Percentiles rank a stretch among this genome's conserved stretches.
Conservation (phyloP, 139 green algal species). For the Pleodorina starrii region DNA sequence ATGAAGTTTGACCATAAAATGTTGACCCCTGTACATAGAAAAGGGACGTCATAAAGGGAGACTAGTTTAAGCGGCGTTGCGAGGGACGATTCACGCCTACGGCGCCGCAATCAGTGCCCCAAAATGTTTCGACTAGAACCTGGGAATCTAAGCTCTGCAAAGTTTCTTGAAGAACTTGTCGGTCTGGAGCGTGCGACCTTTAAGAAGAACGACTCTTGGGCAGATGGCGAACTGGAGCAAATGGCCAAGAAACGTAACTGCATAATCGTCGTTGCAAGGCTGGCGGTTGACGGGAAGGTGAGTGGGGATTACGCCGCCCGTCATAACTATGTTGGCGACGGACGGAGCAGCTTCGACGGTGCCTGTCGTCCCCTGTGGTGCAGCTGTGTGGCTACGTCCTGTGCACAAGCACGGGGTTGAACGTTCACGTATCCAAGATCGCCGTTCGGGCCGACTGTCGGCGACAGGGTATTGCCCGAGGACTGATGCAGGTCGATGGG, state of each 20-base stretch:
- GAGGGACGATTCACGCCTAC: too few relatives aligned
- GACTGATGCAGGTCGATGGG: slow-evolving; percentile 37
- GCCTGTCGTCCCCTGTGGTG: not conserved
- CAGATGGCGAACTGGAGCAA: slow-evolving; percentile 21
- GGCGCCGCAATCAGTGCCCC: too few relatives aligned
- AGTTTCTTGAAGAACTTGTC: slow-evolving; percentile 16
- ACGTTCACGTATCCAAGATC: slow-evolving; percentile 45
- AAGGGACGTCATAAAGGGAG: too few relatives aligned
- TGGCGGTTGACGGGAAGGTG: not conserved
- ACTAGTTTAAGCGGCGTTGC: too few relatives aligned
- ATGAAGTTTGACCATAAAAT: too few relatives aligned
- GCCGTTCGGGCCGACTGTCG: slow-evolving; percentile 25
- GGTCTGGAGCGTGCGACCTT: not conserved
- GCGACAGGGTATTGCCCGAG: slow-evolving; percentile 2
- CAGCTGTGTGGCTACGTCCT: slow-evolving; percentile 43
- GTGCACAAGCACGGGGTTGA: slow-evolving; percentile 36
- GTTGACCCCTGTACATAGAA: too few relatives aligned
- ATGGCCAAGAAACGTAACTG: slow-evolving; percentile 3
- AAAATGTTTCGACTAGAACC: not conserved
- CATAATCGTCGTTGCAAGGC: not conserved
- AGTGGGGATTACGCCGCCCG: not conserved
- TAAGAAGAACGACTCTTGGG: slow-evolving; percentile 24
- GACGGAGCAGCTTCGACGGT: not conserved
- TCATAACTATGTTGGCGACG: not conserved
- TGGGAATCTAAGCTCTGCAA: not conserved